Evolutionary conservation across 768 basidiomycete species (phyloP).

Genomic region (Butyriboletus loyo): DNA sequence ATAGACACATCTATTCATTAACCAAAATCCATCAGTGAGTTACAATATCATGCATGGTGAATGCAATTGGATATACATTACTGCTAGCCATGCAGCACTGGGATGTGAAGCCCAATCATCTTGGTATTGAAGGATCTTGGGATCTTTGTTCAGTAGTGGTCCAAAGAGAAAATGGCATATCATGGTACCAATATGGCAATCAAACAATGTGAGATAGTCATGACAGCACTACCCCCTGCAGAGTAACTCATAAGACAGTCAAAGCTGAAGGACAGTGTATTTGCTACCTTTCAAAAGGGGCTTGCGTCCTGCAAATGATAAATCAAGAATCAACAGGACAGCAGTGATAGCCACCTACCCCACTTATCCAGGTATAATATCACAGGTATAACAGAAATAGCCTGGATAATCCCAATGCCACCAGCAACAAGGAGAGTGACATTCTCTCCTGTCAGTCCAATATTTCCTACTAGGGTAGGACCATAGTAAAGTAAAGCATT

Average conservation of each 20-base stretch:
- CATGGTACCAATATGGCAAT: slow-evolving; percentile 59
- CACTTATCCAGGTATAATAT: slow-evolving; percentile 67
- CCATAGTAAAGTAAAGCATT: slow-evolving; percentile 84
- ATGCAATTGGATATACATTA: slow-evolving; percentile 44
- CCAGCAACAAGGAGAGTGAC: slow-evolving; percentile 68
- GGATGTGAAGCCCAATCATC: slow-evolving; percentile 57
- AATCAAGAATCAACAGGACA: neutral
- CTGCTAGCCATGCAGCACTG: slow-evolving; percentile 64
- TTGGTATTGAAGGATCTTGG: slow-evolving; percentile 47
- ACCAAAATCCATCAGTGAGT: neutral
- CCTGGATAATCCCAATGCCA: slow-evolving; percentile 76
- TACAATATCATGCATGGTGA: neutral
- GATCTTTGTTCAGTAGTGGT: neutral
- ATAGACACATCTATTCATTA: slow-evolving; percentile 54
- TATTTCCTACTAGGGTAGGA: slow-evolving; percentile 61
- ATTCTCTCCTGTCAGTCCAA: slow-evolving; percentile 61
- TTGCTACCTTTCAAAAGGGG: slow-evolving; percentile 55
- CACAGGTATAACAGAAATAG: slow-evolving; percentile 71
- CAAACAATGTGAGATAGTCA: slow-evolving; percentile 61
- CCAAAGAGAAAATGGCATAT: neutral
- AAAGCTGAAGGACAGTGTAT: neutral
- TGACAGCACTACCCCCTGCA: slow-evolving; percentile 55
- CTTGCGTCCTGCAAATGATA: slow-evolving; percentile 48
- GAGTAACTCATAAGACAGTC: neutral
- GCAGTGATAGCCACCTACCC: slow-evolving; percentile 36